Evolutionary conservation across 164 flowering plant species (phyloP).

Genomic region (Vitis rotundifolia): DNA sequence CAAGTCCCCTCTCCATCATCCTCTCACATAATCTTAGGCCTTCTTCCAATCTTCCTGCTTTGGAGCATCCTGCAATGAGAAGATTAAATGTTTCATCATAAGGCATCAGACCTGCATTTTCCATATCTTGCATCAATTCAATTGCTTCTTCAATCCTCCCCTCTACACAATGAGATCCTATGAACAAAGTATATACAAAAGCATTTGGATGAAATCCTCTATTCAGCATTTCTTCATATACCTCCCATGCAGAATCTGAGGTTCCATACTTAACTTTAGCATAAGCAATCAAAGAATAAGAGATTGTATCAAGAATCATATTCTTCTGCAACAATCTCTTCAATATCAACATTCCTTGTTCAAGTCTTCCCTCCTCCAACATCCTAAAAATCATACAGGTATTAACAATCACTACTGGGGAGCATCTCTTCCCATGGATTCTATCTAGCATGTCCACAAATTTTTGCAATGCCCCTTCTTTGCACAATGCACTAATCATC

Average conservation of each 20-base stretch:
- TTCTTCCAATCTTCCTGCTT: conserved; percentile 41
- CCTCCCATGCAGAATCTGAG: conserved; percentile 41
- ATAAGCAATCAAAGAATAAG: conserved; percentile 60
- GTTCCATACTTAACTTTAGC: conserved; percentile 45
- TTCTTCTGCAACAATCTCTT: conserved; percentile 76
- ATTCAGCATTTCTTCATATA: conserved; percentile 67
- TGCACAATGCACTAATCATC: conserved; percentile 68
- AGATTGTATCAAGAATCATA: conserved; percentile 64
- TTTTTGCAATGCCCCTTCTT: conserved; percentile 67
- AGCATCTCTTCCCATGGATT: conserved; percentile 65
- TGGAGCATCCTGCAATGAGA: conserved; percentile 57
- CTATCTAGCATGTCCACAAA: conserved; percentile 53
- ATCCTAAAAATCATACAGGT: conserved; percentile 54
- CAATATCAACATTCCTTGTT: conserved; percentile 54
- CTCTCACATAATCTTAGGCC: conserved; percentile 50
- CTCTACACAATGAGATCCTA: conserved; percentile 43
- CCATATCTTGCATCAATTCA: conserved; percentile 64
- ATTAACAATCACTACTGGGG: conserved; percentile 68
- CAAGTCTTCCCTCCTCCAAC: conserved; percentile 57
- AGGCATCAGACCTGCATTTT: conserved; percentile 49
- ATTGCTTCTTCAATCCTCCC: conserved; percentile 56
- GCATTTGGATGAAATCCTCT: conserved; percentile 71
- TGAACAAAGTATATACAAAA: conserved; percentile 62
- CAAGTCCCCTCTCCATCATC: conserved; percentile 52
- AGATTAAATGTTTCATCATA: conserved; percentile 65